Evolutionary conservation across 805 yeast species (phyloP).

Genomic region (Wickerhamomyces chambardii): DNA sequence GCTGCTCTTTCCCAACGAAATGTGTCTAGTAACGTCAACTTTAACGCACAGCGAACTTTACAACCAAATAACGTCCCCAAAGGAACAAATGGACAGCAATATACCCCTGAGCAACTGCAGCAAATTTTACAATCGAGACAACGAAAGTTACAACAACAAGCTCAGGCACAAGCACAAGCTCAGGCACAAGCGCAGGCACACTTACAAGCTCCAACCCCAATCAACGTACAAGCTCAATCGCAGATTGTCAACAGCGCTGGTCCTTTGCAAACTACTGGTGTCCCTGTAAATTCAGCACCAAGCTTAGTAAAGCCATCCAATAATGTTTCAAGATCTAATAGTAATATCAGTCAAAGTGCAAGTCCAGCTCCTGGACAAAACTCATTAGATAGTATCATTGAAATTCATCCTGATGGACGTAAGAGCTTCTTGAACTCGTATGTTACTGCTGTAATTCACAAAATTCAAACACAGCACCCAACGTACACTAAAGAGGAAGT

Average conservation of each 20-base stretch:
- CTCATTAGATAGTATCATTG: neutral
- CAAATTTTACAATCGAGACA: constrained; percentile 37
- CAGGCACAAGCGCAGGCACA: constrained; percentile 14
- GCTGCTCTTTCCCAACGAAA: no score
- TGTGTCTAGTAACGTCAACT: constrained; percentile 5
- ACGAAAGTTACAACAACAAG: constrained; percentile 10
- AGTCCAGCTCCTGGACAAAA: constrained; percentile 2
- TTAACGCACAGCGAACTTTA: neutral
- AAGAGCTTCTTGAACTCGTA: constrained; percentile 45
- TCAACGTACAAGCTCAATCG: no score
- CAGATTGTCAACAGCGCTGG: constrained; percentile 6
- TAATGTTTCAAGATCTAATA: constrained; percentile 11
- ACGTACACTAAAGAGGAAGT: constrained; percentile 54
- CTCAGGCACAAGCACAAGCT: constrained; percentile 2
- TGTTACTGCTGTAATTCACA: constrained; percentile 54
- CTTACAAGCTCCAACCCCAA: no score
- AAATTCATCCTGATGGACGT: constrained; percentile 5
- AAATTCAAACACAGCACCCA: constrained; percentile 61
- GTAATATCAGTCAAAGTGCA: constrained; percentile 8
- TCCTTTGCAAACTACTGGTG: no score
- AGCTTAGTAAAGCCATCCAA: no score
- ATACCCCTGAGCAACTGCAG: constrained; percentile 53
- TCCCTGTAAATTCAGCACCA: no score
- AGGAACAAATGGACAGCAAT: constrained; percentile 44
- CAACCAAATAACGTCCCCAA: neutral